Conservation (phyloP, 805 yeast species). For the Hanseniaspora singularis region DNA sequence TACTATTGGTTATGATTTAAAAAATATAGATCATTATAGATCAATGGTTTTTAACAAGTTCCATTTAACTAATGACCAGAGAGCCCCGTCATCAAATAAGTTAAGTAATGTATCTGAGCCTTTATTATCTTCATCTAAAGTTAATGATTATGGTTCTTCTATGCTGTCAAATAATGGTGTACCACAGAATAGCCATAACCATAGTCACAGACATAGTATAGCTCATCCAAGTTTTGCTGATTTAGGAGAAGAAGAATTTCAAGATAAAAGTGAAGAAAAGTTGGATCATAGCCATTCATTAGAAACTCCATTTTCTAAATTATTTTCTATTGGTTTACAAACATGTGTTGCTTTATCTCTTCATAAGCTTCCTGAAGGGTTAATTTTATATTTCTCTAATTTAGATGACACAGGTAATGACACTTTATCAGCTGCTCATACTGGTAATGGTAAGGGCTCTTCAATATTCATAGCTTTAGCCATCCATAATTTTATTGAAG, state of each 20-base stretch:
- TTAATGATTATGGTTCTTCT: too few relatives aligned
- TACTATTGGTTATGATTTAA: constrained; percentile 29
- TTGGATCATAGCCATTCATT: constrained; percentile 72
- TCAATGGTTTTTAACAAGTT: constrained; percentile 21
- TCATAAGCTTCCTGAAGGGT: constrained; percentile 93
- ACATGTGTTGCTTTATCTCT: constrained; percentile 77
- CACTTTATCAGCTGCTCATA: too few relatives aligned
- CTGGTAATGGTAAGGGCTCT: constrained; percentile 45
- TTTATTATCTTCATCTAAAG: too few relatives aligned
- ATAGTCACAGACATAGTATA: not conserved
- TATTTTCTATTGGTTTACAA: constrained; percentile 81
- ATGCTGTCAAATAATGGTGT: too few relatives aligned
- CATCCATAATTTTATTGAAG: constrained; percentile 86
- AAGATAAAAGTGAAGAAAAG: too few relatives aligned
- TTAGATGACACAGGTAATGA: constrained; percentile 36
- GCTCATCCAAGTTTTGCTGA: constrained; percentile 18
- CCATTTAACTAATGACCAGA: too few relatives aligned
- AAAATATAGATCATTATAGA: constrained; percentile 27
- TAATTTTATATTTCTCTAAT: constrained; percentile 67
- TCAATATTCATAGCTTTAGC: constrained; percentile 74
- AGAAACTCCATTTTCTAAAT: constrained; percentile 60
- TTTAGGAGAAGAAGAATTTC: constrained; percentile 21
- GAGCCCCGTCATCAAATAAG: too few relatives aligned
- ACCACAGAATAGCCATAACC: too few relatives aligned
- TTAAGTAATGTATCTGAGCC: too few relatives aligned